Conservation (phyloP, 495 filamentous ascomycete species). For the Oleoguttula mirabilis region DNA sequence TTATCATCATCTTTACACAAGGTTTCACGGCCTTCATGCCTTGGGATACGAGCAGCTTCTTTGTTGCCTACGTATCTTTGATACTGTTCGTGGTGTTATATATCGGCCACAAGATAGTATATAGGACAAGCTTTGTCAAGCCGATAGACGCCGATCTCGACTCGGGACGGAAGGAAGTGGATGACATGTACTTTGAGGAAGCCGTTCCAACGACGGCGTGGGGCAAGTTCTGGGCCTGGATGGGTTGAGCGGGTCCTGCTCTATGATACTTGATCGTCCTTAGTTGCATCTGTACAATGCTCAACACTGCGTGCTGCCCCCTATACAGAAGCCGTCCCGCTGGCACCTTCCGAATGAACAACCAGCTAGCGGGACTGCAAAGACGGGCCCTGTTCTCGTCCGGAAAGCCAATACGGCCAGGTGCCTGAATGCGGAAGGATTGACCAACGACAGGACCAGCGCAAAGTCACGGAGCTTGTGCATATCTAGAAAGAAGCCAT, state of each 20-base stretch:
- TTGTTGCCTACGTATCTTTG: slow-evolving; percentile 47
- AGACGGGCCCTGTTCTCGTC: too few species aligned
- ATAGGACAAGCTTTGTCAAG: slow-evolving; percentile 22
- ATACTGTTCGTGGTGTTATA: slow-evolving; percentile 40
- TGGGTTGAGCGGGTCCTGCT: slow-evolving; percentile 1
- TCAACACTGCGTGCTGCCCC: too few species aligned
- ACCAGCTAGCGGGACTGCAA: too few species aligned
- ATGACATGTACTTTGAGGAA: slow-evolving; percentile 21
- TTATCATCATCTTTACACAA: slow-evolving; percentile 54
- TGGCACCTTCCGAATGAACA: too few species aligned
- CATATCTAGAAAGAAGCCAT: too few species aligned
- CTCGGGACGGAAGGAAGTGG: slow-evolving; percentile 18
- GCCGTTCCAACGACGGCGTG: slow-evolving; percentile 8
- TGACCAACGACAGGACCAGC: too few species aligned
- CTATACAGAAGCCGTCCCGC: too few species aligned
- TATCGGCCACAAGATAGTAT: slow-evolving; percentile 24
- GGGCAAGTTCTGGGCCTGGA: slow-evolving; percentile 10
- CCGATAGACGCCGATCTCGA: slow-evolving; percentile 24
- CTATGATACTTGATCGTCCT: too few species aligned
- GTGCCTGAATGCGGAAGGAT: too few species aligned
- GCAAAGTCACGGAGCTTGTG: too few species aligned
- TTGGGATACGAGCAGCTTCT: slow-evolving; percentile 34
- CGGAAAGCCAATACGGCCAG: too few species aligned
- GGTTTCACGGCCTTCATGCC: slow-evolving; percentile 58
- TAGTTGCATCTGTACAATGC: too few species aligned